Conservation (phyloP, 2,329 filamentous ascomycete genomes). For the Bipolaris bicolor region DNA sequence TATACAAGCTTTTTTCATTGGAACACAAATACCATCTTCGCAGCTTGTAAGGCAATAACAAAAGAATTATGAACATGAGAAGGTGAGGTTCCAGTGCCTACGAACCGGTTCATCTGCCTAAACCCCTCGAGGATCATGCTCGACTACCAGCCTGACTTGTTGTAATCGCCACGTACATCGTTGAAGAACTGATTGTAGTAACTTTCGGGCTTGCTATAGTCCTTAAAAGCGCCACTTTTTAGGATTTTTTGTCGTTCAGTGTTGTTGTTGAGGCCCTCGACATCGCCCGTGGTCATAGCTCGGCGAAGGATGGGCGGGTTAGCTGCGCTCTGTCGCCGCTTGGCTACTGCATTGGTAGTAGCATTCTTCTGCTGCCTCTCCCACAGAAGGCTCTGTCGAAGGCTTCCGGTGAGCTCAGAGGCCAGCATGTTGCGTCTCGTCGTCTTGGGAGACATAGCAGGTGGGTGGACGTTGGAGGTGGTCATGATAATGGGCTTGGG, state of each 20-base stretch:
- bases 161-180: conserved; percentile 74
- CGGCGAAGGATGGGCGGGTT: conserved; percentile 40
- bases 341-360: conserved; percentile 84
- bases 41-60: no score
- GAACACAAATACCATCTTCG: no score
- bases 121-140: background rate
- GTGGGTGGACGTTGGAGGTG: conserved; percentile 70
- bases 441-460: conserved; percentile 85
- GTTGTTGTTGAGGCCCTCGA: conserved; percentile 88
- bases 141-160: conserved; percentile 80
- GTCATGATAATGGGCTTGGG: conserved; percentile 83
- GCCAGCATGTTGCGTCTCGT: conserved; percentile 90
- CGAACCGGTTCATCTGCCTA: no score
- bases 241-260: conserved; percentile 30
- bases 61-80: no score
- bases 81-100: no score
- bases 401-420: conserved; percentile 82
- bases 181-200: conserved; percentile 82
- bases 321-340: conserved; percentile 76
- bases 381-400: conserved; percentile 90
- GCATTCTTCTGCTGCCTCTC: conserved; percentile 94
- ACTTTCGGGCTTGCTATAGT: conserved; percentile 68
- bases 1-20: no score
- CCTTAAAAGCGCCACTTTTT: conserved; percentile 63
- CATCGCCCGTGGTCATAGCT: conserved; percentile 70